Base-by-base conservation (phyloP, 768 basidiomycete genomes). In the Russula sp. region DNA sequence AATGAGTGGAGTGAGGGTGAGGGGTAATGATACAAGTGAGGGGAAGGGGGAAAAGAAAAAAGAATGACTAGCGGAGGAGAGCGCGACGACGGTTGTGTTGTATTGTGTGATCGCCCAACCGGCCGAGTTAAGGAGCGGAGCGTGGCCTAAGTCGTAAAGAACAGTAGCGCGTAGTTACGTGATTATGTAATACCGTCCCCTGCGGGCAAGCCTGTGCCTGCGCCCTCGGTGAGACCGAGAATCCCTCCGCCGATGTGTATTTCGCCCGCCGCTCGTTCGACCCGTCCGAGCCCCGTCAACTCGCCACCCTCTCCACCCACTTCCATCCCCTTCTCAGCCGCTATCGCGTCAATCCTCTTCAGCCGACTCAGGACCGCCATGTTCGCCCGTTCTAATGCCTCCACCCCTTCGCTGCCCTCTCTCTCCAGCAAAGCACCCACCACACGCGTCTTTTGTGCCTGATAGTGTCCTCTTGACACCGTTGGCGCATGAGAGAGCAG, bases 311-410 rank as follows among this genome's bases (percentile, higher is more conserved):
- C 75, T 8, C 76, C 74, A 7, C 73, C 76, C 1, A 77, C 76
- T 62, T 77, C 76, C 60, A 76, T 58, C 9, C 76, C 74, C 25
- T 73, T 69, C 54, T 74, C 70, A 16, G 75, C 74, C 5, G 79
- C 77, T 57, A 78, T 72, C 58, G 75, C 76, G 58, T 82, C 78
- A 11, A 83, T 81, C 66, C 75, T 78, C 69, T 75, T 76, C 59
- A 89, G 73, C 52, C 86, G 81, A 45, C 73, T 74, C 13, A 82
- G 70, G 32, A 89, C 79, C 1, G 74, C 74, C 36, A 70, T 69
- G 62, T 79, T 84, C 7, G 82, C 83, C 39, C 76, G 74, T 52
- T 73, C 72, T 39, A 86, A 61, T 18, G 76, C 77, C 10, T 64
- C 65, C 32, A 22, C 14, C 11, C 59, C 66, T 16, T 57, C 60